Evolutionary conservation across 495 filamentous ascomycete genomes (phyloP).

Genomic region (Viridothelium virens): DNA sequence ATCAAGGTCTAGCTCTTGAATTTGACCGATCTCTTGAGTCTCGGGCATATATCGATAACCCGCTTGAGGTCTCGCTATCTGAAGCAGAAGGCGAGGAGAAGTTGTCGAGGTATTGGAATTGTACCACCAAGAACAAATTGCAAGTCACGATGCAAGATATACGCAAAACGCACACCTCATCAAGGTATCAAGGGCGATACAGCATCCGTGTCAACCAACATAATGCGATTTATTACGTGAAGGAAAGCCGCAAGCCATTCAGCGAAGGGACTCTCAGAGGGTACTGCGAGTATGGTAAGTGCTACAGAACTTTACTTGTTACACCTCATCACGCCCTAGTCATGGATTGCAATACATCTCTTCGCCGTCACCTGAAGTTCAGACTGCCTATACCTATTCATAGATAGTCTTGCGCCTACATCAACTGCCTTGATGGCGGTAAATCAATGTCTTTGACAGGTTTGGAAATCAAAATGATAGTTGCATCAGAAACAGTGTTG

Average conservation of each 20-base stretch:
- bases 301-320: not conserved
- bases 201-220: not conserved
- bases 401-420: not conserved
- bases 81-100: slow-evolving; percentile 6
- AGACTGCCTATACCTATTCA: not conserved
- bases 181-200: slow-evolving; percentile 13
- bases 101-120: slow-evolving; percentile 11
- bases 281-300: slow-evolving; percentile 20
- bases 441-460: not conserved
- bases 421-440: not conserved
- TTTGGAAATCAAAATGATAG: not conserved
- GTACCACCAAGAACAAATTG: slow-evolving; percentile 24
- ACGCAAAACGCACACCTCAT: slow-evolving; percentile 17
- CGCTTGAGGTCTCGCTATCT: slow-evolving; percentile 20
- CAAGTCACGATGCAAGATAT: slow-evolving; percentile 28
- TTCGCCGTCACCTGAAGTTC: not conserved
- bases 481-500: not conserved
- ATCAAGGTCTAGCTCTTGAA: slow-evolving; percentile 22
- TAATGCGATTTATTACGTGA: not conserved
- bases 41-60: slow-evolving; percentile 18
- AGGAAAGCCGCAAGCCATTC: not conserved
- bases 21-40: slow-evolving; percentile 4
- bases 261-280: slow-evolving; percentile 19
- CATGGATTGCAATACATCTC: not conserved
- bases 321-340: not conserved